Conservation (phyloP, 352 stramenopile species). For the Phytophthora cryptogea region DNA sequence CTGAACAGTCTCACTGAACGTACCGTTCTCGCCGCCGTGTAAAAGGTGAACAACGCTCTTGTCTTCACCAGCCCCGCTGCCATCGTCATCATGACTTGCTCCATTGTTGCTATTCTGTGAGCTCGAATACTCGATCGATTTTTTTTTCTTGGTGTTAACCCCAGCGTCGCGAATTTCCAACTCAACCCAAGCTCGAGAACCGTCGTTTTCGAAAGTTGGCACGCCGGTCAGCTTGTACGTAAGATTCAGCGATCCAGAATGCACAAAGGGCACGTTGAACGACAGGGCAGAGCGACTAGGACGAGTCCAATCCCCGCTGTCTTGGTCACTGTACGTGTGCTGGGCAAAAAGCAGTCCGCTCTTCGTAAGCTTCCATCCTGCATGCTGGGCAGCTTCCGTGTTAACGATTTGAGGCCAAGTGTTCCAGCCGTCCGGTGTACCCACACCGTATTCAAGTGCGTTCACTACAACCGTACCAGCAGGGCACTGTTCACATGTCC, state of each 20-base stretch:
- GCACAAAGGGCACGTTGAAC: slow-evolving; percentile 61
- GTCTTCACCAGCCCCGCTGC: slow-evolving; percentile 18
- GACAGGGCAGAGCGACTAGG: slow-evolving; percentile 46
- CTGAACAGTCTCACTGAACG: slow-evolving; percentile 54
- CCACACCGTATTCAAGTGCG: slow-evolving; percentile 50
- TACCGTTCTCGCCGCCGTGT: slow-evolving; percentile 73
- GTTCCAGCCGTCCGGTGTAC: slow-evolving; percentile 60
- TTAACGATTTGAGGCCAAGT: slow-evolving; percentile 68
- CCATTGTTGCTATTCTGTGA: slow-evolving; percentile 13
- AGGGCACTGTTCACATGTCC: slow-evolving; percentile 48
- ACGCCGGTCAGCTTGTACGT: slow-evolving; percentile 70
- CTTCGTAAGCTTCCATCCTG: slow-evolving; percentile 73
- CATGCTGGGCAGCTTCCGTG: slow-evolving; percentile 31
- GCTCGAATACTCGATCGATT: slow-evolving; percentile 20
- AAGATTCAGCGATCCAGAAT: slow-evolving; percentile 62
- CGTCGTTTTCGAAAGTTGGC: slow-evolving; percentile 64
- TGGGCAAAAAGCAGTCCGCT: slow-evolving; percentile 56
- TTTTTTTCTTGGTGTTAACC: slow-evolving; percentile 18
- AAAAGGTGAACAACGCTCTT: slow-evolving; percentile 51
- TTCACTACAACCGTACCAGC: slow-evolving; percentile 60
- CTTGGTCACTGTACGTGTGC: slow-evolving; percentile 29
- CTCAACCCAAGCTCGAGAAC: slow-evolving; percentile 70
- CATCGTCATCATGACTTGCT: slow-evolving; percentile 2
- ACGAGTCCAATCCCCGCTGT: slow-evolving; percentile 27
- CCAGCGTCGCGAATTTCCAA: slow-evolving; percentile 49